phyloP scores from a whole-genome alignment of 2,329 filamentous ascomycete genomes.

The Acarospora socialis region DNA sequence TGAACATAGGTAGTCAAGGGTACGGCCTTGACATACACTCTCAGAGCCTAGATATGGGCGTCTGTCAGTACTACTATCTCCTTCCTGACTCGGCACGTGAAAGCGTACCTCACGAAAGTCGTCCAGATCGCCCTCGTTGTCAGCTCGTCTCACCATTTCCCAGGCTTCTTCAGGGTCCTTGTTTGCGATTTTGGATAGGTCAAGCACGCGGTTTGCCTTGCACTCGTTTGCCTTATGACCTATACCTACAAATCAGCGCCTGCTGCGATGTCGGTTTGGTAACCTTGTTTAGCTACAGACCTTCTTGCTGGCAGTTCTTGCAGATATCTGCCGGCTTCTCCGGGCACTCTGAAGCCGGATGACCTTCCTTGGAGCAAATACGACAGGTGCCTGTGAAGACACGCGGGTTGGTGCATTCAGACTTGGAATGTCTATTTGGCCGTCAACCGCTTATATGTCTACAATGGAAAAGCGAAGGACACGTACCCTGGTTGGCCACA shows the following conservation, averaged over 20 bases:
- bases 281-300: slow-evolving; percentile 16
- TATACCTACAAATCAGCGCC: slow-evolving; percentile 13
- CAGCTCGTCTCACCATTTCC: slow-evolving; percentile 34
- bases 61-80: slow-evolving; percentile 2
- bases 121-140: slow-evolving; percentile 34
- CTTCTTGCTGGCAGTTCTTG: slow-evolving; percentile 33
- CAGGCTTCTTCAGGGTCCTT: slow-evolving; percentile 36
- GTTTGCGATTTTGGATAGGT: slow-evolving; percentile 31
- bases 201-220: slow-evolving; percentile 30
- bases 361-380: slow-evolving; percentile 32
- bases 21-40: slow-evolving; percentile 36
- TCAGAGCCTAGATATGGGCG: slow-evolving; percentile 26
- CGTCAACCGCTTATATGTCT: no score
- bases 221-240: slow-evolving; percentile 32
- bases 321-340: slow-evolving; percentile 29
- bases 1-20: slow-evolving; percentile 31
- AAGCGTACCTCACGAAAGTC: slow-evolving; percentile 32
- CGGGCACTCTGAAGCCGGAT: slow-evolving; percentile 31
- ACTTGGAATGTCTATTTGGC: slow-evolving; percentile 30
- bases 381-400: slow-evolving; percentile 34
- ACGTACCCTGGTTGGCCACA: slow-evolving; percentile 30
- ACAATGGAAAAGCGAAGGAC: background rate
- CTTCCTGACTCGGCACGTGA: slow-evolving; percentile 6
- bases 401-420: slow-evolving; percentile 31
- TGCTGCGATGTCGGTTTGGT: slow-evolving; percentile 1